Conservation (phyloP, 129 eudicot species). For the Artemisia annua region DNA sequence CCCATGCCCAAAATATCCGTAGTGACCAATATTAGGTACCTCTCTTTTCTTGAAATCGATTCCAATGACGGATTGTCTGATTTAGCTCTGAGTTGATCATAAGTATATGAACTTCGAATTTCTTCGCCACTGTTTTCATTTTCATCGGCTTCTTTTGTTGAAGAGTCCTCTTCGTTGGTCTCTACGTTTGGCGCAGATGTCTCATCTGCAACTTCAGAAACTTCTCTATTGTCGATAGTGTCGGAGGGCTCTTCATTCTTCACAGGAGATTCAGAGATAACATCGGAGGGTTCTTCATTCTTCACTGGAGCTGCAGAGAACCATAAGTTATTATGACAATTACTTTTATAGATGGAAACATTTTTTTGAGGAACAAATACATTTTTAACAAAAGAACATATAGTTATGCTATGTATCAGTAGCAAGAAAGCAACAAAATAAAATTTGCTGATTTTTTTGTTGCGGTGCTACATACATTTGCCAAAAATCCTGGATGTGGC, state of each 20-base stretch:
- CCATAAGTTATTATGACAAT: neutral
- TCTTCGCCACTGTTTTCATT: conserved; percentile 47
- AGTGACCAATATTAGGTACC: conserved; percentile 58
- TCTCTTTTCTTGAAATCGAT: conserved; percentile 84
- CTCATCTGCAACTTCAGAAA: conserved; percentile 24
- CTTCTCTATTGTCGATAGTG: conserved; percentile 27
- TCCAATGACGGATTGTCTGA: conserved; percentile 79
- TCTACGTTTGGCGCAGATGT: conserved; percentile 41
- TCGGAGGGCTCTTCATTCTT: conserved; percentile 25
- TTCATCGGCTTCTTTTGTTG: conserved; percentile 42
- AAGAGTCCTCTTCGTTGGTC: conserved; percentile 47
- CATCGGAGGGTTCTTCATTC: conserved; percentile 4
- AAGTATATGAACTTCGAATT: conserved; percentile 58
- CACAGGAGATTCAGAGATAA: neutral
- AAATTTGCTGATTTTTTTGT: neutral
- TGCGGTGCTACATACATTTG: neutral
- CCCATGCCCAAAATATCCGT: too few species aligned
- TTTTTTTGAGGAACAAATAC: too few species aligned
- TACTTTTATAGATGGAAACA: too few species aligned
- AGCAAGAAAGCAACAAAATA: neutral
- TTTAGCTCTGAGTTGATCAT: conserved; percentile 63
- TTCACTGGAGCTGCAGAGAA: conserved; percentile 3
- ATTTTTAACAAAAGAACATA: too few species aligned
- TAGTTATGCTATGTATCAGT: too few species aligned
- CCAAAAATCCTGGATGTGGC: neutral